Conservation (phyloP, 192 early-diverging fungal species). For the Backusella circina region DNA sequence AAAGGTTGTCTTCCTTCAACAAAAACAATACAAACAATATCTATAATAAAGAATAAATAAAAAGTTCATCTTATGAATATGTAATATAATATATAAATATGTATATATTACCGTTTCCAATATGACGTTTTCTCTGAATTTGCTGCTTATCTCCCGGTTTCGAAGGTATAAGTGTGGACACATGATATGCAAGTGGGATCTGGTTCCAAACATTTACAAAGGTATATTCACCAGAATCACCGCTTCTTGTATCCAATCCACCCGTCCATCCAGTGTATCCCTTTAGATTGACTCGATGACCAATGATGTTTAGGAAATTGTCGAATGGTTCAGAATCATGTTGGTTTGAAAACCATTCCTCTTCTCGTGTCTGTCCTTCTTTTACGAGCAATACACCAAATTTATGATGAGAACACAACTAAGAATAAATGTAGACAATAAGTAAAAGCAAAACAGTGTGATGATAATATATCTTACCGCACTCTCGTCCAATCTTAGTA, state of each 20-base stretch:
- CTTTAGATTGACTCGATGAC: constrained; percentile 62
- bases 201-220: constrained; percentile 75
- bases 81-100: not conserved
- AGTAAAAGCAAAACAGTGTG: too few relatives aligned
- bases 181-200: constrained; percentile 75
- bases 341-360: constrained; percentile 74
- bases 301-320: constrained; percentile 68
- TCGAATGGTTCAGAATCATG: constrained; percentile 57
- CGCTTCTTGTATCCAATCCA: constrained; percentile 69
- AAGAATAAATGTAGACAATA: constrained; percentile 13
- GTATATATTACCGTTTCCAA: constrained; percentile 46
- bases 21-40: constrained; percentile 61
- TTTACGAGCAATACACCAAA: constrained; percentile 71
- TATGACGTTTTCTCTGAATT: constrained; percentile 59
- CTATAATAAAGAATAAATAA: constrained; percentile 12
- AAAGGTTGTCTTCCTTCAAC: constrained; percentile 50
- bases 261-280: constrained; percentile 77
- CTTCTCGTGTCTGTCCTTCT: constrained; percentile 66
- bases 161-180: constrained; percentile 70
- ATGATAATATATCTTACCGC: too few relatives aligned
- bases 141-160: constrained; percentile 66
- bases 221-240: constrained; percentile 66
- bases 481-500: constrained; percentile 71
- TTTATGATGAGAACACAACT: constrained; percentile 52
- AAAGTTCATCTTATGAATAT: not conserved